phyloP scores from a whole-genome alignment of 2,329 filamentous ascomycete genomes.

The Colletotrichum sp. region DNA sequence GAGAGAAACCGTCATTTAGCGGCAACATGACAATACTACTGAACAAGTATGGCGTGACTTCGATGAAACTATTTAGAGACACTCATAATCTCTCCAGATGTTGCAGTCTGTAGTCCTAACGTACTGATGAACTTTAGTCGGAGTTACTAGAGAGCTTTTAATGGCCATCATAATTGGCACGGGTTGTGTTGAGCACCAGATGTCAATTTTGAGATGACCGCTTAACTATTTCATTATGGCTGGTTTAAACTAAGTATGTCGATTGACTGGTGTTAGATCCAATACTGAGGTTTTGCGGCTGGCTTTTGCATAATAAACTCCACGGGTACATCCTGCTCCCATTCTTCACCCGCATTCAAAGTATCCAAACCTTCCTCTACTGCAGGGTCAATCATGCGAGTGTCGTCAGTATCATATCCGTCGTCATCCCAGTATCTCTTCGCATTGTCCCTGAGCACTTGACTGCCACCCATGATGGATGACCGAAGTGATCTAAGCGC shows the following conservation, averaged over 20 bases:
- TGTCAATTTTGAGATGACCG: background rate
- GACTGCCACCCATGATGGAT: background rate
- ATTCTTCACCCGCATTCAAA: background rate
- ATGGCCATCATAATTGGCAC: too few relatives aligned
- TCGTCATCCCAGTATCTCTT: constrained; percentile 12
- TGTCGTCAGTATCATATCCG: background rate
- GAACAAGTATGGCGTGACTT: background rate
- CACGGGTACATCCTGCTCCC: background rate
- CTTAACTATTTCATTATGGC: background rate
- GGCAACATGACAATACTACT: background rate
- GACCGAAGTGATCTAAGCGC: background rate
- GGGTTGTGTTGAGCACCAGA: too few relatives aligned
- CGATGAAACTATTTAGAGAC: background rate
- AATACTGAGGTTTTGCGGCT: background rate
- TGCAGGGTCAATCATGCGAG: background rate
- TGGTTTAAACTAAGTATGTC: background rate
- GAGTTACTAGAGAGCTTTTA: too few relatives aligned
- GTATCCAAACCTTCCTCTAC: background rate
- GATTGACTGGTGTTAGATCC: background rate
- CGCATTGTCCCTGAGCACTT: background rate
- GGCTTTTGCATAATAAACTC: background rate
- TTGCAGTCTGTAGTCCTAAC: background rate
- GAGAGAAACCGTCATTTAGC: background rate
- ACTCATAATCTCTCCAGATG: background rate
- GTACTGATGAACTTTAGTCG: background rate